Base-by-base conservation (phyloP, 202 grass and related monocot species). In the Setaria italica region DNA sequence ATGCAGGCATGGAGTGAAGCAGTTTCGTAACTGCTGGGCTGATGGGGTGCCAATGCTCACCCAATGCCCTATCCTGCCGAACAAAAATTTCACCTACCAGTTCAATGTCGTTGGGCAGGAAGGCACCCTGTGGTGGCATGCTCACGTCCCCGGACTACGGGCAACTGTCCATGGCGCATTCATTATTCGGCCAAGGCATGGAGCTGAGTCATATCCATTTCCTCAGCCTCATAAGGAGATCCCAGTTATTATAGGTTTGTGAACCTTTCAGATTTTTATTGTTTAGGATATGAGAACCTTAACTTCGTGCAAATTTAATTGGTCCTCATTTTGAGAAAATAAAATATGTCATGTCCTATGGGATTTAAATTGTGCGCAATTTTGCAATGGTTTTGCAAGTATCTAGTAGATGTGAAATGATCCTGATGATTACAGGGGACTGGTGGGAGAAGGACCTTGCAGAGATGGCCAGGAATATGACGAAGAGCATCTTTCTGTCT, bases 41-140 rank as follows among this genome's bases (percentile, higher is more conserved):
- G 89, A 94, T 42, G 91, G 92, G 0, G 82, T 50, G 54, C 87
- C 65, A 0, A 89, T 91, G 86, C 81, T 94, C 21, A 91, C 89
- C 0, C 86, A 94, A 33, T 91, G 83, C 74, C 92, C 92, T 0
- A 89, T 91, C 51, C 68, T 5, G n/a, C 81, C 87, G 0, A 75
- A 70, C 39, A 43, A 25, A 9, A 85, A 13, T 29, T 91, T 84
- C 67, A 74, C 62, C 33, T 91, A 91, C 65, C 66, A 74, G 48
- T 87, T 87, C 75, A 62, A 42, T 35, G 68, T 87, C 6, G 51
- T 46, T 15, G 81, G 89, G 6, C 88, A 90, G 66, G 71, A 78
- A 48, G 83, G 88, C 62, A 90, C 88, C 2, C 50, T 90, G 0
- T 87, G 89, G 89, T 90, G 89, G 89, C 89, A 91, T 49, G 79